phyloP scores from a whole-genome alignment of 345 rosid genomes.

The Linum usitatissimum region DNA sequence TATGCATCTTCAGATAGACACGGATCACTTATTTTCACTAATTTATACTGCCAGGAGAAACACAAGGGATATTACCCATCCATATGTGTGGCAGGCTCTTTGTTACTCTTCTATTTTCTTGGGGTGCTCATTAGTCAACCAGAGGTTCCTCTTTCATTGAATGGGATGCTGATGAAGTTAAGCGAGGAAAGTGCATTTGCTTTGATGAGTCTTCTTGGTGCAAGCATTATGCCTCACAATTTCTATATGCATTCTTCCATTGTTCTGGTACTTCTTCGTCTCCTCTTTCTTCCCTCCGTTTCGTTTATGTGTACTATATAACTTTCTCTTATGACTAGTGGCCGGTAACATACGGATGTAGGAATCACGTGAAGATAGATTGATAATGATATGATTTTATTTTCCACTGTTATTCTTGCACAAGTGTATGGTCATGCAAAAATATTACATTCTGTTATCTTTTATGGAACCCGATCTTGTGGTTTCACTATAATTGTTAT shows the following conservation, averaged over 20 bases:
- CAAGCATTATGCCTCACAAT: conserved; percentile 89
- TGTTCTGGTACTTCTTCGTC: conserved; percentile 43
- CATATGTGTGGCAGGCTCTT: conserved; percentile 42
- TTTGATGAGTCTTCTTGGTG: conserved; percentile 97
- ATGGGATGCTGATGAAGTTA: conserved; percentile 44
- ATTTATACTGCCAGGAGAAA: conserved; percentile 42
- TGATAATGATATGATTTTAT: no score
- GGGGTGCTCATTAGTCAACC: conserved; percentile 75
- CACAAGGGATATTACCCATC: conserved; percentile 45
- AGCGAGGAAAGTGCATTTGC: conserved; percentile 66
- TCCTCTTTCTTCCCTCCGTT: not conserved
- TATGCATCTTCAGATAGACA: not conserved
- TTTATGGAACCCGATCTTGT: no score
- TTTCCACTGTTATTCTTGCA: no score
- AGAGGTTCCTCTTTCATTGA: conserved; percentile 54
- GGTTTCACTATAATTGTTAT: no score
- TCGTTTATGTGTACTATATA: not conserved
- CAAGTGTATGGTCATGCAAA: no score
- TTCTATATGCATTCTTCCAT: conserved; percentile 92
- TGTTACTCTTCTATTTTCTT: conserved; percentile 48
- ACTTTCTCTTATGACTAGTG: not conserved
- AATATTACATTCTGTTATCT: no score
- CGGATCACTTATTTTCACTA: not conserved
- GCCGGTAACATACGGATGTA: no score
- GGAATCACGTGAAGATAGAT: no score